Percentiles rank a stretch among this genome's conserved stretches.
phyloP scores from a whole-genome alignment of 2,329 filamentous ascomycete genomes.

The Rosellinia necatrix region DNA sequence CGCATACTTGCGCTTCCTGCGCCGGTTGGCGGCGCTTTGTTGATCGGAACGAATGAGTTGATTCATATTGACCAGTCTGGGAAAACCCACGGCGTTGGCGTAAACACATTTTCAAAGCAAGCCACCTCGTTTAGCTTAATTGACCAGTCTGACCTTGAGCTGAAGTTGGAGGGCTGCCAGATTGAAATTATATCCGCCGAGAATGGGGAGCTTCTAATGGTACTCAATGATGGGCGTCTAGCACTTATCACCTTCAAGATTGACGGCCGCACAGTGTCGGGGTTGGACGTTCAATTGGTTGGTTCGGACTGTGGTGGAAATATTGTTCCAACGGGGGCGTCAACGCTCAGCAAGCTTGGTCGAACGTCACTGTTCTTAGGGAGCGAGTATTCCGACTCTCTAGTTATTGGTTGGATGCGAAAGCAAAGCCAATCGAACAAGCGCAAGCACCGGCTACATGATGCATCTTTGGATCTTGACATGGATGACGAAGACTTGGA shows the following conservation, averaged over 20 bases:
- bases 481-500: constrained; percentile 57
- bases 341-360: constrained; percentile 71
- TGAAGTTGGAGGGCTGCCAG: constrained; percentile 80
- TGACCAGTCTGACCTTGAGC: constrained; percentile 80
- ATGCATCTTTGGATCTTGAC: constrained; percentile 56
- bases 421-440: constrained; percentile 65
- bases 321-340: constrained; percentile 64
- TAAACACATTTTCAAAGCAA: constrained; percentile 87
- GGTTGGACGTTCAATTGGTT: constrained; percentile 73
- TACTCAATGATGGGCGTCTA: constrained; percentile 75
- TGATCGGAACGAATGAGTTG: constrained; percentile 87
- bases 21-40: constrained; percentile 84
- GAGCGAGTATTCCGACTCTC: constrained; percentile 80
- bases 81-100: constrained; percentile 87
- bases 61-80: constrained; percentile 96
- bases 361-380: constrained; percentile 79
- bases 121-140: constrained; percentile 81
- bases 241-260: constrained; percentile 80
- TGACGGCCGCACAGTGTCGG: constrained; percentile 89
- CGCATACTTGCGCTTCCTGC: constrained; percentile 80
- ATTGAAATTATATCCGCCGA: constrained; percentile 78
- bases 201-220: constrained; percentile 81
- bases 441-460: constrained; percentile 64
- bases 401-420: constrained; percentile 78
- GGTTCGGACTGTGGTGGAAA: constrained; percentile 64